Evolutionary conservation across 768 basidiomycete species (phyloP).

Genomic region (Hypholoma fasciculare): DNA sequence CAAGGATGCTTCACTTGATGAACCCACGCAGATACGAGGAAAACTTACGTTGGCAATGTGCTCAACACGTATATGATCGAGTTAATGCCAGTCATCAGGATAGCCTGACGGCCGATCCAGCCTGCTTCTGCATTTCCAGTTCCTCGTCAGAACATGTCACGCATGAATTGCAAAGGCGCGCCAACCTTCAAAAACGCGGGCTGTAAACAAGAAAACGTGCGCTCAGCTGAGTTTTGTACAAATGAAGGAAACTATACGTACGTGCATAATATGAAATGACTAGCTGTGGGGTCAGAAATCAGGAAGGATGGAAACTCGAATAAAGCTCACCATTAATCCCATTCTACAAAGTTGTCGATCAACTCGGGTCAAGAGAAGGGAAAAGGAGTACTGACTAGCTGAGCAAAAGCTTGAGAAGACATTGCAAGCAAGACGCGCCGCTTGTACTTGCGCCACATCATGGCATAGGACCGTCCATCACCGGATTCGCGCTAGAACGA

Average conservation of each 20-base stretch:
- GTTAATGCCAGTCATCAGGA: constrained; percentile 96
- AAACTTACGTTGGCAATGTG: constrained; percentile 79
- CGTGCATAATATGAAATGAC: constrained; percentile 95
- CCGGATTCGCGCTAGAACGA: constrained; percentile 64
- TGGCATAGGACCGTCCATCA: constrained; percentile 71
- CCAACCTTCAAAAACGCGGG: constrained; percentile 89
- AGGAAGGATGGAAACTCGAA: constrained; percentile 6
- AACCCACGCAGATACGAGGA: background rate
- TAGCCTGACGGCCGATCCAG: constrained; percentile 91
- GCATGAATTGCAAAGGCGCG: background rate
- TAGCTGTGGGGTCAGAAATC: constrained; percentile 26
- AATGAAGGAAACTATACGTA: constrained; percentile 38
- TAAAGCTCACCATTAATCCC: constrained; percentile 81
- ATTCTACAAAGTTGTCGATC: constrained; percentile 51
- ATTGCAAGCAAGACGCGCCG: constrained; percentile 89
- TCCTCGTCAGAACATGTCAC: constrained; percentile 4
- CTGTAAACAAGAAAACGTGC: constrained; percentile 31
- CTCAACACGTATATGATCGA: constrained; percentile 77
- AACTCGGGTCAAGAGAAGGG: constrained; percentile 9
- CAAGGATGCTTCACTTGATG: constrained; percentile 9
- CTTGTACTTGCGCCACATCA: constrained; percentile 88
- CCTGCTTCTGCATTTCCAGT: constrained; percentile 68
- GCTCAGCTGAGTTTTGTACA: constrained; percentile 4
- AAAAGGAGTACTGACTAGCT: constrained; percentile 60
- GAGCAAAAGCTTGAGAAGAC: constrained; percentile 95